Percentiles rank a stretch among this genome's conserved stretches.
Conservation (phyloP, 2,329 filamentous ascomycete genomes). For the Lasiodiplodia citricola region DNA sequence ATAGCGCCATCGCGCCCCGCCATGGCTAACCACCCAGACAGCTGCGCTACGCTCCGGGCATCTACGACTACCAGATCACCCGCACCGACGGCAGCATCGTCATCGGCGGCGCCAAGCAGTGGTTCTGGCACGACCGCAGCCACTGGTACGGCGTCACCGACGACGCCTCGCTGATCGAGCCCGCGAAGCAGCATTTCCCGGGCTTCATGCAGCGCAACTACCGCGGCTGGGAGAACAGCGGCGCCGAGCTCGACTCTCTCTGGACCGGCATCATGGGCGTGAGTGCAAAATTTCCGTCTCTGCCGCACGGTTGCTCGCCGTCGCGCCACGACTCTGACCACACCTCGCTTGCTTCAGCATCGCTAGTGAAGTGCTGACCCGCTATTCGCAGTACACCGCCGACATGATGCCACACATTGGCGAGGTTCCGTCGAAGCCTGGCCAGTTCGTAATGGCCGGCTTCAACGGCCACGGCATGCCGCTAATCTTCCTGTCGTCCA, state of each 20-base stretch:
- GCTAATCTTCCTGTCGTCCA: slow-evolving; percentile 49
- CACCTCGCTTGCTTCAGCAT: background rate
- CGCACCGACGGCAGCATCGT: slow-evolving; percentile 53
- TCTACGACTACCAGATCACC: slow-evolving; percentile 50
- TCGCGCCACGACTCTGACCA: background rate
- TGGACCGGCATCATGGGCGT: slow-evolving; percentile 52
- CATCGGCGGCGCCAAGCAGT: slow-evolving; percentile 50
- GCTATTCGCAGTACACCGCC: slow-evolving; percentile 43
- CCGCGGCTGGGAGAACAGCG: slow-evolving; percentile 55
- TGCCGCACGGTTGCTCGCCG: background rate
- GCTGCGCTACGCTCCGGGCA: slow-evolving; percentile 25
- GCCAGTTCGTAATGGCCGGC: slow-evolving; percentile 54
- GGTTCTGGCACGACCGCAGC: slow-evolving; percentile 40
- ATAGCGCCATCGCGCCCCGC: background rate
- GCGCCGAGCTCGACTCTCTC: slow-evolving; percentile 43
- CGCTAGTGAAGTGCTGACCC: slow-evolving; percentile 41
- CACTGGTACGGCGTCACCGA: slow-evolving; percentile 56
- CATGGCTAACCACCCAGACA: background rate
- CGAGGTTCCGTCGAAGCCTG: slow-evolving; percentile 45
- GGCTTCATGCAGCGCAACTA: slow-evolving; percentile 57
- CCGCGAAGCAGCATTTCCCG: slow-evolving; percentile 52
- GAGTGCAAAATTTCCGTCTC: slow-evolving; percentile 27
- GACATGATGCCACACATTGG: slow-evolving; percentile 54
- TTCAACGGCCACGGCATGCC: slow-evolving; percentile 62
- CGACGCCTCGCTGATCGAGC: slow-evolving; percentile 53